Percentiles rank a stretch among this genome's conserved stretches.
Conservation (phyloP, 306 rosid genomes). For the Cicer pinnatifidum region DNA sequence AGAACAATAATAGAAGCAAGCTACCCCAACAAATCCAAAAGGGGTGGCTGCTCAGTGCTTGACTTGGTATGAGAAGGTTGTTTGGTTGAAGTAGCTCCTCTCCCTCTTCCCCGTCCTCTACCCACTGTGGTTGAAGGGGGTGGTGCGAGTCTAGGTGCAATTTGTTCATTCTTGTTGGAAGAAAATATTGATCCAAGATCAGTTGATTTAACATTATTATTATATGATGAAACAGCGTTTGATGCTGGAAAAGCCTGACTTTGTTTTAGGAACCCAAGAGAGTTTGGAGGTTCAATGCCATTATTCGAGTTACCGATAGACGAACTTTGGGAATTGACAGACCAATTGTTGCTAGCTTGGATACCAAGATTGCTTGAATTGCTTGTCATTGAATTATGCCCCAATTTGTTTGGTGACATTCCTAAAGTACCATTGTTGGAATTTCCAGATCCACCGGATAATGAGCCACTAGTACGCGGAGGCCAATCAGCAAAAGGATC, state of each 20-base stretch:
- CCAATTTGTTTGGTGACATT: constrained; percentile 51
- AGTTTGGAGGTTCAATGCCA: constrained; percentile 54
- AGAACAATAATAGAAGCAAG: constrained; percentile 28
- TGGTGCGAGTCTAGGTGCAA: constrained; percentile 85
- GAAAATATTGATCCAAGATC: constrained; percentile 88
- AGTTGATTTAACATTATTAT: constrained; percentile 52
- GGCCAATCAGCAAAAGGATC: constrained; percentile 99
- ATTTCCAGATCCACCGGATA: constrained; percentile 52
- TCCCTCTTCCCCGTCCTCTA: constrained; percentile 93
- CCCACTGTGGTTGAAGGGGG: constrained; percentile 86
- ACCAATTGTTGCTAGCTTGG: constrained; percentile 61
- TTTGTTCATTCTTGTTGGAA: constrained; percentile 67
- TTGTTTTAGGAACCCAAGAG: constrained; percentile 68
- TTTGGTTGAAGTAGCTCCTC: constrained; percentile 56
- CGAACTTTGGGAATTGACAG: constrained; percentile 56
- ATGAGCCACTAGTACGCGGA: constrained; percentile 73
- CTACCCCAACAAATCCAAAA: constrained; percentile 82
- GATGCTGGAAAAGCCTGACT: constrained; percentile 57
- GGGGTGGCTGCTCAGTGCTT: constrained; percentile 70
- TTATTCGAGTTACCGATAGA: constrained; percentile 50
- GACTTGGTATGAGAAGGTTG: constrained; percentile 63
- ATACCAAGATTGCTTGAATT: constrained; percentile 61
- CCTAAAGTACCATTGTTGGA: constrained; percentile 66
- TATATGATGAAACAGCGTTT: constrained; percentile 46
- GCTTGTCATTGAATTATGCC: constrained; percentile 57